phyloP scores from a whole-genome alignment of 176 grass and related monocot genomes.

The Triticum monococcum region DNA sequence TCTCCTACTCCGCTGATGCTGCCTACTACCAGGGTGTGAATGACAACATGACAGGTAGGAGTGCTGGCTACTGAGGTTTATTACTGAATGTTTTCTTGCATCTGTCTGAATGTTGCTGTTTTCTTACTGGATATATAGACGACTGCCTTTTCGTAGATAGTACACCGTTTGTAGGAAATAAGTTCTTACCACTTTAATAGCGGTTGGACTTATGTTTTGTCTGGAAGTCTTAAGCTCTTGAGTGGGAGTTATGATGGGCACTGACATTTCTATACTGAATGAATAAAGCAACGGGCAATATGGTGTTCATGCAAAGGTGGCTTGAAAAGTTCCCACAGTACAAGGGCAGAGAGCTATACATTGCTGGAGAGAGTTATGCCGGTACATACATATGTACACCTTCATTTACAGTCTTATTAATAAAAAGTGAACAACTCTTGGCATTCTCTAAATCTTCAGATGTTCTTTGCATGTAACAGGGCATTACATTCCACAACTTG shows the following conservation, averaged over 20 bases:
- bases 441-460: neutral
- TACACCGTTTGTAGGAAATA: no score
- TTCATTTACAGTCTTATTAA: no score
- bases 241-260: neutral
- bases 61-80: conserved; percentile 5
- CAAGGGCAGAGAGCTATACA: conserved; percentile 81
- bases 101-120: neutral
- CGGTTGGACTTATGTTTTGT: neutral
- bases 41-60: conserved; percentile 79
- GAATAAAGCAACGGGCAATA: conserved; percentile 81
- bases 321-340: conserved; percentile 87
- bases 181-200: neutral
- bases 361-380: conserved; percentile 94
- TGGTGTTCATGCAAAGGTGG: conserved; percentile 91
- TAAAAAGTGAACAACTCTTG: neutral
- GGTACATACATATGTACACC: conserved; percentile 31
- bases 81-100: neutral
- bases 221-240: neutral
- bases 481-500: conserved; percentile 94
- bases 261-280: conserved; percentile 43
- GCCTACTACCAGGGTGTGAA: conserved; percentile 77
- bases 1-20: conserved; percentile 79
- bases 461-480: conserved; percentile 41
- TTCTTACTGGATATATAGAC: neutral
- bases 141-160: neutral